Evolutionary conservation across 2,329 filamentous ascomycete genomes (phyloP), one percentile per base, ranked within the genome.

Genomic region (Colletotrichum magnum): DNA sequence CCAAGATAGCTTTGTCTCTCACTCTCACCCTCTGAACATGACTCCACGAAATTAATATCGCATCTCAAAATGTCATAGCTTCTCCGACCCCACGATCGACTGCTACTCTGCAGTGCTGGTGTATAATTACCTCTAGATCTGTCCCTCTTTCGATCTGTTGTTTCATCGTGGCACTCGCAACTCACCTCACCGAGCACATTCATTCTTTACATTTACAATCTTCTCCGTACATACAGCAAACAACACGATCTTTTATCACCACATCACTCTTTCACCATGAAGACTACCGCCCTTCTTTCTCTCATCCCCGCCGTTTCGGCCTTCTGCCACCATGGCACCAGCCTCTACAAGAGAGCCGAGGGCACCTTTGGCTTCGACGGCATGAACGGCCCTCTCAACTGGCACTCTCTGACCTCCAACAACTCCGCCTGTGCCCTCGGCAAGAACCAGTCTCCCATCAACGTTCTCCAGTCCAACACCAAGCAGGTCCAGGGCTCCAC

Each of bases 381-480:
- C 60, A 64, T 76, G 4, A 74, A 79, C 57, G 87, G 87, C 9
- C 87, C 87, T 0, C 77, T 87, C 61, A 86, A 85, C 76, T 89
- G 87, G 87, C 81, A 84, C 41, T 78, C 78, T 3, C 77, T 89
- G 21, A 77, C 81, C 52, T 77, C 79, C n/a, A 72, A 70, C 43
- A 88, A 88, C 76, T 74, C 75, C 15, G 76, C 79, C 13, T 90
- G 88, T 74, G 83, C 82, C 43, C 77, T 75, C 2, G 87, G 88
- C 39, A 80, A 73, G 21, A 78, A 81, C 64, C 88, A 90, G 75
- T 89, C 87, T 0, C 88, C 88, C 62, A 88, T 90, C 75, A 84
- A 88, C 75, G 77, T 90, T 69, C 77, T 75, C 16, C 62, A 75
- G 9, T 57, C 47, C 51, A 71, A 72, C 56, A 69, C 68, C 64